These are phyloP conservation scores for Calycina marina DNA, from an alignment of 2,329 filamentous ascomycete species.

Conservation along the genomic window DNA sequence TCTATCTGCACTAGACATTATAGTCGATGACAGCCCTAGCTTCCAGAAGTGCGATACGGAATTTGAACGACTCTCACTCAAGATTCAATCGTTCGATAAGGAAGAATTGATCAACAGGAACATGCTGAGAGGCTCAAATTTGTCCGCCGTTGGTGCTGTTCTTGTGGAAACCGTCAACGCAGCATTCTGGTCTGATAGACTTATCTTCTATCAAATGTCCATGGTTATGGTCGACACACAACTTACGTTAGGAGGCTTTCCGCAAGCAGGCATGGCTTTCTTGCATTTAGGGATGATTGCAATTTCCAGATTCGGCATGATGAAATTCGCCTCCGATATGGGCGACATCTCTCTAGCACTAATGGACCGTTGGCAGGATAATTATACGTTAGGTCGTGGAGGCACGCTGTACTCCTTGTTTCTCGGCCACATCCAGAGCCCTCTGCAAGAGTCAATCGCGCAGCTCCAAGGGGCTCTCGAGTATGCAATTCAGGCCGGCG, in stretches of 20 bases:
- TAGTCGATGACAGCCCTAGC: conserved; percentile 48
- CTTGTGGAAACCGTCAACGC: conserved; percentile 55
- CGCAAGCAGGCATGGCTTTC: conserved; percentile 56
- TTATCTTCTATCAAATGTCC: conserved; percentile 59
- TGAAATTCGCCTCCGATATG: conserved; percentile 51
- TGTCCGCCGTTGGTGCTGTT: conserved; percentile 53
- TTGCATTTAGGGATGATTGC: conserved; percentile 49
- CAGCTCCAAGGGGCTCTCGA: conserved; percentile 54
- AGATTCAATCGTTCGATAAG: conserved; percentile 43
- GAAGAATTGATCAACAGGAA: conserved; percentile 30
- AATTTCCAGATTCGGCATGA: conserved; percentile 55
- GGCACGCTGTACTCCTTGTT: conserved; percentile 57
- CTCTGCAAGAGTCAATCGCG: conserved; percentile 41
- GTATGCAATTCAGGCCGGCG: conserved; percentile 49
- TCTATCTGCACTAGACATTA: conserved; percentile 52
- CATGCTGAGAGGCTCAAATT: conserved; percentile 32
- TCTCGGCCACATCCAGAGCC: conserved; percentile 52
- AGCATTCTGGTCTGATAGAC: conserved; percentile 57
- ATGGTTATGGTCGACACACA: conserved; percentile 54
- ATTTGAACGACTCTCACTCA: conserved; percentile 48
- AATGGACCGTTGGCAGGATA: conserved; percentile 45
- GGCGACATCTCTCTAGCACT: conserved; percentile 48
- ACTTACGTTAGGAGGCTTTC: conserved; percentile 46
- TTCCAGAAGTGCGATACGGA: conserved; percentile 66
- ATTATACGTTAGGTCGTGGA: conserved; percentile 52